Evolutionary conservation across 2,329 filamentous ascomycete species (phyloP), one percentile per base, ranked within the genome.

Genomic region (Diaporthe humulicola): DNA sequence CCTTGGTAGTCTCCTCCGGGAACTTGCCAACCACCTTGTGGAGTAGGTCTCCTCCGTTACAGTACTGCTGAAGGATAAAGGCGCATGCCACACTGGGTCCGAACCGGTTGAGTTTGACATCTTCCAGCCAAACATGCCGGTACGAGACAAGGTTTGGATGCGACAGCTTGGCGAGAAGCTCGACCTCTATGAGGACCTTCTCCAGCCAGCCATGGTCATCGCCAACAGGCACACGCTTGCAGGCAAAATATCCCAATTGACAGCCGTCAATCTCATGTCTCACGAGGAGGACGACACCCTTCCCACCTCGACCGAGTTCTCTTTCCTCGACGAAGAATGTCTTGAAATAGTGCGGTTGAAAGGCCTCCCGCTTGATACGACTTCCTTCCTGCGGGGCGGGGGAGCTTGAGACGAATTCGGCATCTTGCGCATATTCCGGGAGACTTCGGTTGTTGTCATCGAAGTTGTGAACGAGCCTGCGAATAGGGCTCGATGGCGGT

Each of bases 21-120:
- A 86, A 85, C 8, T 92, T 90, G 9, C 93, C 92, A n/a, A 96
- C 87, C 22, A 99, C 91, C 81, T 98, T 97, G 77, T 93, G 92
- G 75, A 98, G 93, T 25, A 99, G 88, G 81, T 99, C 97, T 22
- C 97, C 97, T 1, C 93, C 90, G 81, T 99, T 98, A 86, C 97
- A 99, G 80, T 98, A 99, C 81, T 99, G 96, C 82, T 99, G 97
- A 10, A 99, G 88, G 74, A 99, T 99, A 82, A 98, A 99, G 6
- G 96, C 95, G 80, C 96, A 98, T 15, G 95, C 95, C 1, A 99
- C 95, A 72, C 92, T 95, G 0, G 97, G 97, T 0, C 95, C 94
- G 82, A 99, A 99, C 2, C 91, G 93, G 77, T 90, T 96, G 70
- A 98, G 90, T 78, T 93, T 91, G 71, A 93, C 93, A 82, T 98